A percentile compares a stretch with the other conserved stretches of the same genome.
These are phyloP conservation scores for Phyllosticta paracitricarpa DNA, from an alignment of 2,329 filamentous ascomycete species.

Conservation along the genomic window DNA sequence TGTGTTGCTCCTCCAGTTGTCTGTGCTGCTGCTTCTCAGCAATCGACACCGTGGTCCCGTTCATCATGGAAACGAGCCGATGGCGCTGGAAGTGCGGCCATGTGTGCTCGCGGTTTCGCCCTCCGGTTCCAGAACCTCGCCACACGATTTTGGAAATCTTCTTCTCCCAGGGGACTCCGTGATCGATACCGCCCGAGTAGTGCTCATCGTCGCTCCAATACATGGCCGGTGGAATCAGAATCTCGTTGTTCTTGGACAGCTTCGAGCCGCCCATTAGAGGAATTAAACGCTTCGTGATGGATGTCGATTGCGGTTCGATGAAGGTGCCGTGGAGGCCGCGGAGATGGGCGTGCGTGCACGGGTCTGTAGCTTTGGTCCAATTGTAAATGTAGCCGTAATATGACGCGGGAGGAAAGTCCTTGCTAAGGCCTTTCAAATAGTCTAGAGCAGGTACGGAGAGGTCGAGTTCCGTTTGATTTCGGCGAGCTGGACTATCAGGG, in stretches of 20 bases:
- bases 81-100: conserved; percentile 69
- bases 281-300: conserved; percentile 34
- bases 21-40: conserved; percentile 32
- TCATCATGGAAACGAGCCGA: conserved; percentile 64
- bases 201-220: conserved; percentile 37
- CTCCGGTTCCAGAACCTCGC: conserved; percentile 40
- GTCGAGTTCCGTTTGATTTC: conserved; percentile 20
- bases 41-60: conserved; percentile 47
- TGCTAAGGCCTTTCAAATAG: conserved; percentile 15
- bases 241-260: conserved; percentile 42
- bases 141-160: conserved; percentile 36
- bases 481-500: conserved; percentile 26
- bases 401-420: conserved; percentile 15
- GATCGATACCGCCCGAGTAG: conserved; percentile 32
- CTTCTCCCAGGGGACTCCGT: conserved; percentile 31
- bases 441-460: conserved; percentile 27
- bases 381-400: conserved; percentile 39
- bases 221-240: conserved; percentile 40
- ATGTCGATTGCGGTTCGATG: conserved; percentile 38
- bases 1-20: background rate
- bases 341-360: conserved; percentile 36
- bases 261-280: conserved; percentile 44
- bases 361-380: conserved; percentile 35
- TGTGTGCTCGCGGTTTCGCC: conserved; percentile 41
- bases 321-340: conserved; percentile 39